These are phyloP conservation scores for Gracilariopsis chorda DNA, from an alignment of 23 red algal genomes.

Conservation along the genomic window DNA sequence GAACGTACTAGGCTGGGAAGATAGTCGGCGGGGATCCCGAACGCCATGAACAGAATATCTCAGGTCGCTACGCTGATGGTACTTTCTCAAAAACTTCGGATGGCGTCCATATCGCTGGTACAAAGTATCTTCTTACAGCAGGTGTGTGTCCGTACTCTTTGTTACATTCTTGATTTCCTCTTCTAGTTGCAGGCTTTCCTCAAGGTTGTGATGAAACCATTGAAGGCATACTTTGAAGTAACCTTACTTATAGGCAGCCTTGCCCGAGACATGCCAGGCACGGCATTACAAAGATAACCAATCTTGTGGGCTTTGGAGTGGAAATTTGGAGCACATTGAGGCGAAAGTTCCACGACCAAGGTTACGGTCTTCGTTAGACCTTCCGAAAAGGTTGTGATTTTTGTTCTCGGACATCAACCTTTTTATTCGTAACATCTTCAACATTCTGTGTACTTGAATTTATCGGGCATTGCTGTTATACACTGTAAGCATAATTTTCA, in stretches of 20 bases:
- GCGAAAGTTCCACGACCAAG: not conserved
- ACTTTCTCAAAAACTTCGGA: not conserved
- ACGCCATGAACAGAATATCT: too few relatives aligned
- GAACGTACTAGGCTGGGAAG: too few relatives aligned
- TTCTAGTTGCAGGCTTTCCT: conserved; percentile 4
- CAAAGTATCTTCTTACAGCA: not conserved
- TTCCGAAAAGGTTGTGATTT: not conserved
- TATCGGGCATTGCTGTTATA: not conserved
- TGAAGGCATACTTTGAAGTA: conserved; percentile 8
- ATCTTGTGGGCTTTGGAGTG: conserved; percentile 12
- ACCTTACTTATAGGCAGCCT: conserved; percentile 10
- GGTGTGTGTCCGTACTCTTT: not conserved
- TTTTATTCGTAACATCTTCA: not conserved
- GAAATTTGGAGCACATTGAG: conserved; percentile 8
- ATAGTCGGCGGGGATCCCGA: too few relatives aligned
- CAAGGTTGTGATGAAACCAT: not conserved
- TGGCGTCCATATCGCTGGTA: conserved; percentile 26
- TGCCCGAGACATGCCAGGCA: not conserved
- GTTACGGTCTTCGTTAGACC: not conserved
- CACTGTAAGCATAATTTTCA: not conserved
- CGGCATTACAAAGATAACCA: conserved; percentile 18
- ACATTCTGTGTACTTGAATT: not conserved
- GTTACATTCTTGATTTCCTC: not conserved
- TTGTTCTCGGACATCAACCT: conserved; percentile 3
- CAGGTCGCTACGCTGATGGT: not conserved